Base-by-base conservation (phyloP, 2,329 filamentous ascomycete genomes). In the Ustilaginoidea virens region DNA sequence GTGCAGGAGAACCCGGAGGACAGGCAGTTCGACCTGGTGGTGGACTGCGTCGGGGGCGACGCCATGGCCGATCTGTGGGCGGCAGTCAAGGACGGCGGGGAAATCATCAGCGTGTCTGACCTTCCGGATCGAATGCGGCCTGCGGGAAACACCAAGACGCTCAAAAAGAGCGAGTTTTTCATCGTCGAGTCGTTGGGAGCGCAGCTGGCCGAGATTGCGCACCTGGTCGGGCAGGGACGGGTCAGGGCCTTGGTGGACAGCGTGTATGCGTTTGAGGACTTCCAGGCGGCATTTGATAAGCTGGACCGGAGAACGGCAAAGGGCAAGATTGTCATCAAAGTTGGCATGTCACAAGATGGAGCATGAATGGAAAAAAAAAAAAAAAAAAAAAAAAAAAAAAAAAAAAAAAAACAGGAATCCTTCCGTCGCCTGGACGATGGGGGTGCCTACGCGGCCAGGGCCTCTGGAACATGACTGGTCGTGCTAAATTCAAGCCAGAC, bases 291-390 rank as follows among this genome's bases (percentile, higher is more conserved):
- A 0, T 59, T 56, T 37, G 49, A 49, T 9, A 50, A 40, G 36
- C 40, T 56, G 7, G 46, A 54, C 20, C 38, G 39, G 11, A 43
- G 52, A 2, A 49, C 44, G 26, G 39, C 51, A 5, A 53, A 43
- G 27, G 55, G 55, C 1, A 58, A 58, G 35, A 46, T 58, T 12
- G 37, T 58, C n/a, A 49, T 60, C 23, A 49, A 46, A 29, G 41
- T 56, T 10, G 5, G 29, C 24, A 10, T 32, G 10, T 23, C 13
- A 28, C 15, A n/a, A n/a, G n/a, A n/a, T n/a, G n/a, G n/a, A n/a
- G n/a, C n/a, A n/a, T n/a, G n/a, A n/a, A n/a, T n/a, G n/a, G n/a
- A n/a, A n/a, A n/a, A n/a, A n/a, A n/a, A n/a, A n/a, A n/a, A n/a
- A n/a, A n/a, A n/a, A n/a, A n/a, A n/a, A n/a, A n/a, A n/a, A n/a